Percentiles rank a stretch among this genome's conserved stretches.
Evolutionary conservation across 495 filamentous ascomycete species (phyloP).

Genomic region (Penicillium bovifimosum): DNA sequence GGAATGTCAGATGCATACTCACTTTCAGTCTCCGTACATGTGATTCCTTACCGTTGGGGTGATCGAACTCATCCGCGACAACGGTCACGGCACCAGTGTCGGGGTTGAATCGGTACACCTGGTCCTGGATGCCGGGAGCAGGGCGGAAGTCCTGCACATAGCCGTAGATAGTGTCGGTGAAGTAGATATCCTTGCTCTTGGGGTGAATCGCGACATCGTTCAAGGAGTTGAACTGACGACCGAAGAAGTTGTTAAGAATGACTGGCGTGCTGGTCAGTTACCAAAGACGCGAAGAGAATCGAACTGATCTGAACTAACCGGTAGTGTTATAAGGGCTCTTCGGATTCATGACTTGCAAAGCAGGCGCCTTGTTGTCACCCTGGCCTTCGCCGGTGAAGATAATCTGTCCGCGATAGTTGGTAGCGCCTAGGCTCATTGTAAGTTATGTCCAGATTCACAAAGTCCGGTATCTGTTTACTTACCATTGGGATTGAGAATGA

Average conservation of each 20-base stretch:
- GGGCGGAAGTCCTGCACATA: slow-evolving; percentile 32
- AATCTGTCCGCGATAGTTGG: slow-evolving; percentile 42
- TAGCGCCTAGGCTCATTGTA: slow-evolving; percentile 30
- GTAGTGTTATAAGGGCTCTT: slow-evolving; percentile 45
- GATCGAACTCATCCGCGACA: slow-evolving; percentile 33
- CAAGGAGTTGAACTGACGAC: slow-evolving; percentile 27
- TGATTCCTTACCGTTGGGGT: slow-evolving; percentile 25
- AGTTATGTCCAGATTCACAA: neutral
- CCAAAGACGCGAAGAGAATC: neutral
- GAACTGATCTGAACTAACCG: slow-evolving; percentile 17
- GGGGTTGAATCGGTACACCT: slow-evolving; percentile 40
- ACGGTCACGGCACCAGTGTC: slow-evolving; percentile 37
- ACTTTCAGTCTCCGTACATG: neutral
- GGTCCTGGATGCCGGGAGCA: slow-evolving; percentile 25
- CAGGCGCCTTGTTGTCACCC: slow-evolving; percentile 36
- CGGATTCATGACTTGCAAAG: slow-evolving; percentile 43
- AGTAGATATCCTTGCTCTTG: slow-evolving; percentile 43
- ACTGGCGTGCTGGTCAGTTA: slow-evolving; percentile 2
- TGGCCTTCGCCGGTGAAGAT: slow-evolving; percentile 45
- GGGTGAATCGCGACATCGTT: slow-evolving; percentile 30
- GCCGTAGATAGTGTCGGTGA: slow-evolving; percentile 38
- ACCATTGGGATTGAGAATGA: slow-evolving; percentile 49
- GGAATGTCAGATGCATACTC: neutral
- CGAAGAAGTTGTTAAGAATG: slow-evolving; percentile 34
- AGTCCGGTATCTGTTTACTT: slow-evolving; percentile 6